Base-by-base conservation (phyloP, 495 filamentous ascomycete genomes). In the Parmelia sp. region DNA sequence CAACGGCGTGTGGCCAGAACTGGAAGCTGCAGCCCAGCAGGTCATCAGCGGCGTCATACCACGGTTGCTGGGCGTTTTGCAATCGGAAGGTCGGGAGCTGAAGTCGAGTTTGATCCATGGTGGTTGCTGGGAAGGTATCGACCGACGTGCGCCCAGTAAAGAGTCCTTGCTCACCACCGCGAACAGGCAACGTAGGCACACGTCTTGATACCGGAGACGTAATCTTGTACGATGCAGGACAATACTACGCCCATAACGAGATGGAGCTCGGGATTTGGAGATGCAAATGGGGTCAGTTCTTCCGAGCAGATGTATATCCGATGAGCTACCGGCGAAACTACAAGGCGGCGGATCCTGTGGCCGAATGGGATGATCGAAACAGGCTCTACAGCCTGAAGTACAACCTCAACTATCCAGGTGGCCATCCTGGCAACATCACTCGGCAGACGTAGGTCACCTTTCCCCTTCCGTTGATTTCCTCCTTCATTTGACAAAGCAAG, bases 41-140 rank as follows among this genome's bases (percentile, higher is more conserved):
- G 49, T 62, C 36, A 57, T 57, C 23, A 55, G 23, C 39, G 25
- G 59, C 7, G 64, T 66, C 27, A 66, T 66, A 35, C 75, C 74
- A 27, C 66, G 7, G 4, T 12, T 44, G 40, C 15, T 44, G 4
- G 62, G 68, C 9, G 57, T 68, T n/a, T 59, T 75, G 21, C 59
- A 68, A 39, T 61, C 49, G 5, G 68, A 66, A 4, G 74, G 70
- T 7, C 44, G 66, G 4, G 45, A 60, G 10, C 67, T 75, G 27
- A 72, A 73, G 31, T 72, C 74, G 8, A 67, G 58, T 33, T 40
- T 75, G 2, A 66, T 78, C 6, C 74, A 76, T 42, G 73, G 75
- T 0, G 70, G 77, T 57, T 65, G 76, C 21, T 77, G 75, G 74
- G 68, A 74, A 55, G 69, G 66, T 33, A 74, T 15, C 39, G 14